phyloP scores from a whole-genome alignment of 2,329 filamentous ascomycete species.

The Didymella sp. region DNA sequence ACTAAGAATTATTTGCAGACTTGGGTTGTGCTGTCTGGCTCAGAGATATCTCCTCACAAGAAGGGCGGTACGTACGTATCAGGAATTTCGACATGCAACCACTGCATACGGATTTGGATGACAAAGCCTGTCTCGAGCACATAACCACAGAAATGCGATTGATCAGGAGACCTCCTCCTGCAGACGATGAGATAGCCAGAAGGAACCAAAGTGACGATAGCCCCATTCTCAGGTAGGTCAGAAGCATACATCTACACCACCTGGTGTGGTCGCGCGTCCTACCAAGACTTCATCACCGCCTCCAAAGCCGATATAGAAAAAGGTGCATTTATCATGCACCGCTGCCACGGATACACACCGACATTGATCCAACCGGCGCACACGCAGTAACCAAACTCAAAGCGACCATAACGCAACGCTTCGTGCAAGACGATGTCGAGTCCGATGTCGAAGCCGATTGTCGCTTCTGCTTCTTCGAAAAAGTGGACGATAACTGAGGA shows the following conservation, averaged over 20 bases:
- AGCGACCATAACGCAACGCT: neutral
- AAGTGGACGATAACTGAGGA: neutral
- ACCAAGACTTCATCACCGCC: neutral
- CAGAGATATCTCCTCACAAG: too few species aligned
- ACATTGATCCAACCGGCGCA: neutral
- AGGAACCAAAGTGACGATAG: too few species aligned
- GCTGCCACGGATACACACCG: neutral
- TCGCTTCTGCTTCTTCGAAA: neutral
- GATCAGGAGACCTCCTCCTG: too few species aligned
- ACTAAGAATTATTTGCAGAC: too few species aligned
- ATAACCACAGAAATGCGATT: too few species aligned
- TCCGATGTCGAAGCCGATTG: neutral
- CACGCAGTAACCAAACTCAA: neutral
- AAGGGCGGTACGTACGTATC: too few species aligned
- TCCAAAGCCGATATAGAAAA: neutral
- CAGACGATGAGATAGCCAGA: too few species aligned
- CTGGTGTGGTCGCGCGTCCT: neutral
- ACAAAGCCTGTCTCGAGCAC: too few species aligned
- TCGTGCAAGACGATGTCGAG: neutral
- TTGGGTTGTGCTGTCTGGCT: too few species aligned
- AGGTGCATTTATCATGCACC: neutral
- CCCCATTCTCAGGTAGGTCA: too few species aligned
- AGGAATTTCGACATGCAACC: too few species aligned
- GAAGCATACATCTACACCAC: neutral
- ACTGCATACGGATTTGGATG: too few species aligned